Evolutionary conservation across 2,329 filamentous ascomycete genomes (phyloP), one percentile per base, ranked within the genome.

Genomic region (Pseudocercospora pini-densiflorae): DNA sequence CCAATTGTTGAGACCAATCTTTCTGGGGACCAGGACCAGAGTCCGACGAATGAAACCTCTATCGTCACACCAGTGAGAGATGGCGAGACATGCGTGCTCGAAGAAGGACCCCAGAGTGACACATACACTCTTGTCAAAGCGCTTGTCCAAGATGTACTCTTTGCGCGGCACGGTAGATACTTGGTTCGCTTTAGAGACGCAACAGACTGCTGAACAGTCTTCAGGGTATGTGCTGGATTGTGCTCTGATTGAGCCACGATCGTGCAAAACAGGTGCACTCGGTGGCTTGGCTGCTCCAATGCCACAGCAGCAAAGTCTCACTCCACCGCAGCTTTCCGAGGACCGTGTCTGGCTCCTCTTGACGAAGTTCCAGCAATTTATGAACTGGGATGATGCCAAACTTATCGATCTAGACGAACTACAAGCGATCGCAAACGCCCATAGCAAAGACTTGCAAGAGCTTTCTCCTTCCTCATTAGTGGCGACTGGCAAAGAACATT

Each of bases 111-210:
- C 24, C 16, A 19, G 29, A 31, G 23, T 24, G 53, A 57, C 31
- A 31, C 53, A 9, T 57, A 19, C 21, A 27, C 27, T 19, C 24
- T 6, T 14, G 9, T 33, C 9, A 29, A 36, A 16, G 3, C 16
- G n/a, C 53, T 57, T 12, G 31, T 60, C 16, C 58, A 60, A n/a
- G 58, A 60, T 21, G 19, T 60, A n/a, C 58, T 60, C 16, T 16
- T 43, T 7, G 33, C 43, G 33, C 58, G 33, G 45, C 40, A 60
- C 16, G 58, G 58, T 60, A 27, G 29, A 31, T 31, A 31, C 8
- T 31, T 31, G 29, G 29, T 31, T 8, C 1, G 58, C 33, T 14
- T n/a, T 8, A 33, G 19, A 2, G 19, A 19, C n/a, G 1, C 10
- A 12, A n/a, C 5, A 19, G 3, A 12, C 10, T 24, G 47, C 47